Conservation (phyloP, 345 rosid species). For the thale cress (Arabidopsis thaliana) region DNA sequence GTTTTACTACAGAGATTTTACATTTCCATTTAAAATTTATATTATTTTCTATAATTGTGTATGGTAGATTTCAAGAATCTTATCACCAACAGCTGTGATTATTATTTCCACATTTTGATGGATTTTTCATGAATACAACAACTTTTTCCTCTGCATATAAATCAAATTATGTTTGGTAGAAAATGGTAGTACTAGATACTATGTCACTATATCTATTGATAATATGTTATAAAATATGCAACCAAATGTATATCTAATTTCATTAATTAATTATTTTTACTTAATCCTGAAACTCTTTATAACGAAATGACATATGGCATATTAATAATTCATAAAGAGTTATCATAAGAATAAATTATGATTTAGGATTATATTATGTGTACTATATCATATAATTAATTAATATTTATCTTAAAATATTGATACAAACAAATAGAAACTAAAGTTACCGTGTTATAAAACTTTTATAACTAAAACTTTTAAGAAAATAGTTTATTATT, state of each 20-base stretch:
- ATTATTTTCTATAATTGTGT: not conserved
- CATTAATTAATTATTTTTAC: too few relatives aligned
- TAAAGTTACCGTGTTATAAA: too few relatives aligned
- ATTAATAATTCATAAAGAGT: not conserved
- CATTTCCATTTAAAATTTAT: not conserved
- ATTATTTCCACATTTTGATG: not conserved
- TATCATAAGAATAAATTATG: not conserved
- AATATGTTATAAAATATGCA: not conserved
- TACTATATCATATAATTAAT: too few relatives aligned
- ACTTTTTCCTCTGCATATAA: not conserved
- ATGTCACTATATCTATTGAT: not conserved
- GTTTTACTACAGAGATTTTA: conserved; percentile 1
- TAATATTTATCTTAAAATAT: too few relatives aligned
- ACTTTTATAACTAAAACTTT: too few relatives aligned
- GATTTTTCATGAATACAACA: not conserved
- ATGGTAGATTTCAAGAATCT: not conserved
- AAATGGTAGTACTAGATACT: not conserved
- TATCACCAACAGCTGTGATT: not conserved
- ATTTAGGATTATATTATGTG: too few relatives aligned
- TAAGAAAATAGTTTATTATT: too few relatives aligned
- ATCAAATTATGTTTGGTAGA: not conserved
- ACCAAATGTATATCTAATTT: too few relatives aligned
- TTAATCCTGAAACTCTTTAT: too few relatives aligned
- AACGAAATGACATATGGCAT: not conserved
- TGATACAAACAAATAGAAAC: too few relatives aligned